Base-by-base conservation (phyloP, 2,329 filamentous ascomycete genomes). In the Talaromyces sp. region DNA sequence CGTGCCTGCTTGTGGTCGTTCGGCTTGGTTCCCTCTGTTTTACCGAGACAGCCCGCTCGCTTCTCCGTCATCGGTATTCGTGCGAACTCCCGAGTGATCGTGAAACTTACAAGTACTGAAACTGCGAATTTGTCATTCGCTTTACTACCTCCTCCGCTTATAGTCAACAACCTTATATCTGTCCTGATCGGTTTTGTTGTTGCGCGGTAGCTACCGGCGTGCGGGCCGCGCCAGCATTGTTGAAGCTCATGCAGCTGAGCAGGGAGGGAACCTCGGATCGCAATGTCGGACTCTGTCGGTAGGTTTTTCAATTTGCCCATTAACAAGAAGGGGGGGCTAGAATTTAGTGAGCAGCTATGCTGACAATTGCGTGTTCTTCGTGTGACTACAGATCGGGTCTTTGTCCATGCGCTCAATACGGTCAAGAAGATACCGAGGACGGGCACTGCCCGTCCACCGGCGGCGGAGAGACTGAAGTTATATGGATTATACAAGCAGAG, bases 401-500 rank as follows among this genome's bases (percentile, higher is more conserved):
- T 99, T 75, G 93, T 95, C 73, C 93, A 99, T 84, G 94, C 94
- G 64, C 88, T 99, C 75, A 97, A 96, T 78, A 97, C 94, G 22
- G 93, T 99, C 68, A 97, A 97, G 77, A 95, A 95, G 77, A 95
- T 99, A 66, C 89, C 89, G 66, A 93, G 94, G 70, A 96, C 92
- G 17, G 93, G 94, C 63, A 91, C 91, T 54, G 86, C 90, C 62
- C 88, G 94, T 62, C 94, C 94, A 46, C 94, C 94, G 50, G 84
- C 91, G 2, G 80, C 83, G 61, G 92, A 95, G 69, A 88, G 94
- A 59, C 81, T 99, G 66, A 89, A 89, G 59, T 88, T 99, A 62
- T 99, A 99, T 87, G 94, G 94, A 63, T 82, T 99, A 64, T 99
- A 99, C 79, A 99, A 99, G 73, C 94, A 99, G 76, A 91, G 91